phyloP scores from a whole-genome alignment of 2,329 filamentous ascomycete species.

The Exserohilum turcica region DNA sequence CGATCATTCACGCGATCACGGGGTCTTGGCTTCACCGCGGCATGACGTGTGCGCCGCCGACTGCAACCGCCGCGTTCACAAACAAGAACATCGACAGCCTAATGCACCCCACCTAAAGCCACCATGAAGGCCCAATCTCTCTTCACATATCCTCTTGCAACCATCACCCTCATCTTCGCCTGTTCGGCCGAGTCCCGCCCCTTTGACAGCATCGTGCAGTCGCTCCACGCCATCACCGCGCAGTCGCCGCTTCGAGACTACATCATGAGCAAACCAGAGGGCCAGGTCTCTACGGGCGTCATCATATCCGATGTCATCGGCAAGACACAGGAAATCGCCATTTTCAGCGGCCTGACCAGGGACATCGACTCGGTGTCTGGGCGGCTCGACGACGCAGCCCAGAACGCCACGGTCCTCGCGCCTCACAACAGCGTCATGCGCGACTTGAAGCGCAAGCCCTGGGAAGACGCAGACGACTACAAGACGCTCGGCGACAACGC shows the following conservation, averaged over 20 bases:
- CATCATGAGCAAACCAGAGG: conserved; percentile 37
- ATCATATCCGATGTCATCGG: conserved; percentile 85
- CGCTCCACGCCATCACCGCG: conserved; percentile 33
- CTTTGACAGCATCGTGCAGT: conserved; percentile 36
- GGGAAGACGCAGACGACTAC: conserved; percentile 79
- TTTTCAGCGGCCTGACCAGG: conserved; percentile 81
- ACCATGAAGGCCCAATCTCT: conserved; percentile 38
- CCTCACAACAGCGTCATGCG: conserved; percentile 84
- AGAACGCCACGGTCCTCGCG: conserved; percentile 84
- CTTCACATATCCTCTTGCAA: conserved; percentile 34
- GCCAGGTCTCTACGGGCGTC: conserved; percentile 52
- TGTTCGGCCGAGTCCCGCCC: conserved; percentile 41
- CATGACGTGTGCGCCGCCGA: conserved; percentile 42
- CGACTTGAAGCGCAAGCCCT: conserved; percentile 79
- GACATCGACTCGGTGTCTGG: conserved; percentile 71
- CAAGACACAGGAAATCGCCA: conserved; percentile 75
- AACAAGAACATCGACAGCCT: conserved; percentile 17
- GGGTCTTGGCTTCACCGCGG: conserved; percentile 39
- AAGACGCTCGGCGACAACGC: conserved; percentile 67
- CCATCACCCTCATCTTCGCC: conserved; percentile 37
- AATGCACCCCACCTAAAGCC: conserved; percentile 9
- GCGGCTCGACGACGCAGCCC: conserved; percentile 68
- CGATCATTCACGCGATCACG: conserved; percentile 40
- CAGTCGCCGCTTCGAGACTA: conserved; percentile 37
- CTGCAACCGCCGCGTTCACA: conserved; percentile 17